Base-by-base conservation (phyloP, 768 basidiomycete genomes). In the Lepiota brunneoincarnata region DNA sequence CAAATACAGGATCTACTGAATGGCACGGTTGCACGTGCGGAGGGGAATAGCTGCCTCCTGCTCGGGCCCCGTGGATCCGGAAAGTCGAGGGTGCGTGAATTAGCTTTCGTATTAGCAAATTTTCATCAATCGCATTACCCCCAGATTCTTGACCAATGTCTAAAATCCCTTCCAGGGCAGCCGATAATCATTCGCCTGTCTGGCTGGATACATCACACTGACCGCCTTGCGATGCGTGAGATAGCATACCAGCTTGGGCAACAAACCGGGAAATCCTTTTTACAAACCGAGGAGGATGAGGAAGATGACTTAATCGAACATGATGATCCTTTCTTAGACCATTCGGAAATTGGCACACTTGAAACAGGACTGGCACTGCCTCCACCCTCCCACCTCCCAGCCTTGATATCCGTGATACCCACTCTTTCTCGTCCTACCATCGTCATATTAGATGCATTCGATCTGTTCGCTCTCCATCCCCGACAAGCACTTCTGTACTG, bases 401-500 rank as follows among this genome's bases (percentile, higher is more conserved):
- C 84, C 11, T 70, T 93, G 53, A 85, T 93, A 57, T 84, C 88
- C 12, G 68, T 88, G 18, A 75, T 97, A 0, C 86, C 92, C 2
- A 89, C 90, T 0, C 81, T 95, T 3, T 73, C 83, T 10, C 85
- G 86, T n/a, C 84, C 91, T 2, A 86, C 89, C 1, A 66, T 98
- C 43, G 77, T 98, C 35, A 70, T 98, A 38, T 77, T 98, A 1
- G 97, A 99, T 61, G 87, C 87, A 6, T 95, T 98, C 67, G 97
- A 99, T 66, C 78, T 94, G 23, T 99, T 98, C 67, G 87, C 93
- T 2, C 79, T 86, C 14, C 94, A 98, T 67, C 86, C 93, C 10
- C 83, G 97, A 12, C 97, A 99, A 65, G 86, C 92, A 2, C 72
- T 99, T 20, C 80, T 99, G 4, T 99, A 99, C 64, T 98, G 95